These are phyloP conservation scores for Backusella liffmaniae DNA, from an alignment of 192 early-diverging fungal genomes.

Conservation along the genomic window DNA sequence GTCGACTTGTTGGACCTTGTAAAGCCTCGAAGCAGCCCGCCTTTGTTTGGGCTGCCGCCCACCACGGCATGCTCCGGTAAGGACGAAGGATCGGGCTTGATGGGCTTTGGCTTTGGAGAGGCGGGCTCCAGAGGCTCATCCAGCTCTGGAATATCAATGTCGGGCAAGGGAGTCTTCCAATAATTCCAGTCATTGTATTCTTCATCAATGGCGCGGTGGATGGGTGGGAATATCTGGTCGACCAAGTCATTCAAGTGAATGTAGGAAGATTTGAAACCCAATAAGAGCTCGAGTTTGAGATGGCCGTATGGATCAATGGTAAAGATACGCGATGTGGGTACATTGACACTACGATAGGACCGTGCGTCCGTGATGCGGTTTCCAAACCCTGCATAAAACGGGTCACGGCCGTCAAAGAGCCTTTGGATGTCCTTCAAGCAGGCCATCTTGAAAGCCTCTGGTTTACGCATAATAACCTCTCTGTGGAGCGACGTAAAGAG, in stretches of 20 bases:
- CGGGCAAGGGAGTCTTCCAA: constrained; percentile 63
- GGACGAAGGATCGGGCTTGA: constrained; percentile 19
- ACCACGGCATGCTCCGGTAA: constrained; percentile 9
- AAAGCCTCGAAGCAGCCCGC: constrained; percentile 24
- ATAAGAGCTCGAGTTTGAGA: constrained; percentile 86
- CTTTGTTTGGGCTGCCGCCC: background rate
- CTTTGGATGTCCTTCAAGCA: constrained; percentile 88
- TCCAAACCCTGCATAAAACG: constrained; percentile 97
- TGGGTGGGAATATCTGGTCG: constrained; percentile 92
- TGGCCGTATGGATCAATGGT: constrained; percentile 94
- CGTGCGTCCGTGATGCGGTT: constrained; percentile 91
- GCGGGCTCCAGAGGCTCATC: constrained; percentile 14
- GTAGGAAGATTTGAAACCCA: constrained; percentile 87
- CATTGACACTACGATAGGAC: constrained; percentile 90
- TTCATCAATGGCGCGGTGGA: constrained; percentile 56
- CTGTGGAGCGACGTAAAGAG: constrained; percentile 90
- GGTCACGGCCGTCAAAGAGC: constrained; percentile 77
- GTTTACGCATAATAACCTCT: constrained; percentile 92
- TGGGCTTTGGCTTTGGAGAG: constrained; percentile 26
- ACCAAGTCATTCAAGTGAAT: constrained; percentile 88
- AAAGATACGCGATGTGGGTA: constrained; percentile 93
- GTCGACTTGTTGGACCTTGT: constrained; percentile 1
- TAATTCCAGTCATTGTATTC: constrained; percentile 86
- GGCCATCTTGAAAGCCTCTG: constrained; percentile 96
- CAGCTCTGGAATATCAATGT: constrained; percentile 46